Evolutionary conservation across 2,329 filamentous ascomycete species (phyloP).

Genomic region (Fusarium sp.): DNA sequence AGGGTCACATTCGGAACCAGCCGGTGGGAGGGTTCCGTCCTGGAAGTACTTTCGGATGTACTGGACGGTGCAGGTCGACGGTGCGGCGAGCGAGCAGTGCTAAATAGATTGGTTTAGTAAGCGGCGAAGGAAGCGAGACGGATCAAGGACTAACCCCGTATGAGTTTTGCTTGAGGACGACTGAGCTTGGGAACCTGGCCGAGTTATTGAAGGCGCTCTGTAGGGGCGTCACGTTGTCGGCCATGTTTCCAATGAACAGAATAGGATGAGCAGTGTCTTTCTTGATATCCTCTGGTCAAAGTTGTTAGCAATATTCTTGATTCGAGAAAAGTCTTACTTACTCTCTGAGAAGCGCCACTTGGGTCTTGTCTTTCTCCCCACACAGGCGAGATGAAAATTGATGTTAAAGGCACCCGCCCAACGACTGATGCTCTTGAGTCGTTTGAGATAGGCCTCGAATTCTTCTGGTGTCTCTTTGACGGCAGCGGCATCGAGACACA

Average conservation of each 20-base stretch:
- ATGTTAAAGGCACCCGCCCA: constrained; percentile 58
- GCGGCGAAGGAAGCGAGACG: not conserved
- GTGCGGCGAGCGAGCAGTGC: constrained; percentile 62
- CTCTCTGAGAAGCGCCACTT: constrained; percentile 54
- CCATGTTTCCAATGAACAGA: constrained; percentile 57
- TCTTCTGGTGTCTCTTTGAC: constrained; percentile 48
- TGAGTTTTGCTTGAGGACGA: constrained; percentile 61
- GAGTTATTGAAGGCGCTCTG: constrained; percentile 59
- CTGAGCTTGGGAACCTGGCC: constrained; percentile 57
- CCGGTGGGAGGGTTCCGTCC: constrained; percentile 56
- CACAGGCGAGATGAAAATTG: constrained; percentile 53
- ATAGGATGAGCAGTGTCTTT: constrained; percentile 57
- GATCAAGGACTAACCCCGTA: constrained; percentile 58
- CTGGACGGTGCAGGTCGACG: constrained; percentile 58
- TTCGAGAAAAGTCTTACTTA: constrained; percentile 15
- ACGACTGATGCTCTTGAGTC: constrained; percentile 52
- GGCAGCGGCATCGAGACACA: constrained; percentile 57
- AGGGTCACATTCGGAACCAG: constrained; percentile 58
- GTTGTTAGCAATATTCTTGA: constrained; percentile 1
- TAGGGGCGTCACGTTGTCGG: constrained; percentile 62
- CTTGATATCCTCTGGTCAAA: constrained; percentile 42
- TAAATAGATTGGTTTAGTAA: constrained; percentile 35
- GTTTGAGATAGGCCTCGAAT: constrained; percentile 49
- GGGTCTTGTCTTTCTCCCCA: constrained; percentile 52
- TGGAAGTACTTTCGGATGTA: constrained; percentile 59